Conservation (phyloP, 257 asterid genomes). For the Agastache rugosa region DNA sequence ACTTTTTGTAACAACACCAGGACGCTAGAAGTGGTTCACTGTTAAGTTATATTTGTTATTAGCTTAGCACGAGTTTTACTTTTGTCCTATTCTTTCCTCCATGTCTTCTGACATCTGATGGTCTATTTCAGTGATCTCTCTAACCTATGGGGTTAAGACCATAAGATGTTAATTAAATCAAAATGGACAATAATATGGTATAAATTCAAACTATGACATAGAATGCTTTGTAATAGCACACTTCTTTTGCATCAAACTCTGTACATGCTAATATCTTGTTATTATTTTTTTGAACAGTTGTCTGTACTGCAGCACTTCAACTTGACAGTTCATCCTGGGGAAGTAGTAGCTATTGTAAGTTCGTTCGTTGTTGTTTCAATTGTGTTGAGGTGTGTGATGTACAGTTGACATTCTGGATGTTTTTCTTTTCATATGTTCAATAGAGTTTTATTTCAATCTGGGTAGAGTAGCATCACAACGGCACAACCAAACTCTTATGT, state of each 20-base stretch:
- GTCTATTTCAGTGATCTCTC: constrained; percentile 3
- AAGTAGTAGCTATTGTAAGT: constrained; percentile 95
- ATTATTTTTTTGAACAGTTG: constrained; percentile 56
- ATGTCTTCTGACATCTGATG: constrained; percentile 7
- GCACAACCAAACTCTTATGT: background rate
- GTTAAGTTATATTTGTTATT: constrained; percentile 8
- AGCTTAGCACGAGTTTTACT: constrained; percentile 21
- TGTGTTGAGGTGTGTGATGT: constrained; percentile 6
- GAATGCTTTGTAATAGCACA: constrained; percentile 20
- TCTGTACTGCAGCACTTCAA: constrained; percentile 68
- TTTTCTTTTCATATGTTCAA: constrained; percentile 18
- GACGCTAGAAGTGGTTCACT: background rate
- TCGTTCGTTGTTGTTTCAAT: background rate
- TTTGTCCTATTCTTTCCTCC: constrained; percentile 18
- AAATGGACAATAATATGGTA: constrained; percentile 7
- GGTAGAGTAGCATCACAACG: constrained; percentile 2
- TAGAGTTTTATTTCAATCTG: constrained; percentile 19
- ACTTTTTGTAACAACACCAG: background rate
- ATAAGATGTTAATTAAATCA: constrained; percentile 14
- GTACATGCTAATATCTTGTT: background rate
- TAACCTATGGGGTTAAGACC: constrained; percentile 1
- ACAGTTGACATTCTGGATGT: background rate
- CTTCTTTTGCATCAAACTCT: background rate
- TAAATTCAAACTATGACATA: constrained; percentile 13
- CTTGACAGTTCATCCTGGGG: constrained; percentile 79